Evolutionary conservation across 257 asterid species (phyloP).

Genomic region (Nemophila menziesii): DNA sequence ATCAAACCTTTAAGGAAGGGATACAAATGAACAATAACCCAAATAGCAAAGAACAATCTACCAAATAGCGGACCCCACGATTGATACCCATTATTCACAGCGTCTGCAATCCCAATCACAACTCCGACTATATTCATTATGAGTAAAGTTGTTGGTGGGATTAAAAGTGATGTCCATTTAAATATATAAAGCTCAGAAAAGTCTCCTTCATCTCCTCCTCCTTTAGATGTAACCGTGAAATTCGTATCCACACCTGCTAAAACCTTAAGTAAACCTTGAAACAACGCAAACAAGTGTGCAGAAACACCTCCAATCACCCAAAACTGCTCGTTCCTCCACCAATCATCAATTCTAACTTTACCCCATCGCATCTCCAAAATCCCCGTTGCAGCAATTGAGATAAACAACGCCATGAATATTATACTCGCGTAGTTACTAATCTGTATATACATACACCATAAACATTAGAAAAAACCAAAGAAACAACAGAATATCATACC

Average conservation of each 20-base stretch:
- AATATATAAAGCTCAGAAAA: conserved; percentile 65
- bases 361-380: conserved; percentile 97
- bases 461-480: neutral
- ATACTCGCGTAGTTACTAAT: conserved; percentile 79
- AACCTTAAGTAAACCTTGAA: conserved; percentile 82
- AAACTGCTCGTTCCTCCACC: conserved; percentile 98
- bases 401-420: conserved; percentile 64
- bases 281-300: conserved; percentile 66
- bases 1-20: conserved; percentile 83
- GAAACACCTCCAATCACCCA: conserved; percentile 97
- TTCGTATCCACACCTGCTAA: conserved; percentile 74
- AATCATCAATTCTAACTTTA: conserved; percentile 72
- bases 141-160: conserved; percentile 68
- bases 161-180: conserved; percentile 72
- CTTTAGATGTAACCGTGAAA: conserved; percentile 83
- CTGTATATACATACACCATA: conserved; percentile 23
- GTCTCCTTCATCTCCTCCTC: conserved; percentile 69
- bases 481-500: conserved; percentile 1
- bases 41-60: conserved; percentile 56
- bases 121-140: conserved; percentile 63
- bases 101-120: conserved; percentile 64
- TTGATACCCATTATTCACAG: conserved; percentile 77
- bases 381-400: conserved; percentile 71
- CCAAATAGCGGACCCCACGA: conserved; percentile 93
- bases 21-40: conserved; percentile 84